Evolutionary conservation across 106 monocot genomes (phyloP).

Genomic region (Acorus gramineus): DNA sequence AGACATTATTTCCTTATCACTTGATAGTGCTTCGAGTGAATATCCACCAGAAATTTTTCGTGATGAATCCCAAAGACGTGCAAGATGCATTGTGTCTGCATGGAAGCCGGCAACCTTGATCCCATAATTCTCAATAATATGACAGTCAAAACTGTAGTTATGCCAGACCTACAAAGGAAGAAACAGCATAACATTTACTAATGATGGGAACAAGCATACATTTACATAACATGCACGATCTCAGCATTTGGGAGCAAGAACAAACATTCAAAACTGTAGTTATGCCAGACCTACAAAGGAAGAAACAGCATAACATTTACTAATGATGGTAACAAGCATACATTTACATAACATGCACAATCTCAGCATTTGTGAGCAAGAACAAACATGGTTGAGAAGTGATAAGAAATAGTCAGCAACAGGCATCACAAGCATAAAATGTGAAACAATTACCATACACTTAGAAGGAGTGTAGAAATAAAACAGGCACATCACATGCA

Average conservation of each 20-base stretch:
- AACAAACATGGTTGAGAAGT: too few species aligned
- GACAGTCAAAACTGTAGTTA: slow-evolving; percentile 97
- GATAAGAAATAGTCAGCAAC: too few species aligned
- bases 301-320: not conserved
- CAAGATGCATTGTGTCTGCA: slow-evolving; percentile 99
- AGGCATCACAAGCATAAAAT: too few species aligned
- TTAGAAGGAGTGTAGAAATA: too few species aligned
- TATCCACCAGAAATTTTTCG: slow-evolving; percentile 79
- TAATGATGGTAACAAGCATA: too few species aligned
- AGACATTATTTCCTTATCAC: slow-evolving; percentile 50
- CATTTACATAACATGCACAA: too few species aligned
- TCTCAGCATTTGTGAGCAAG: too few species aligned
- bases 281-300: slow-evolving; percentile 91
- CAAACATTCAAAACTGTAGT: slow-evolving; percentile 78
- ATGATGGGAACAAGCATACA: too few species aligned
- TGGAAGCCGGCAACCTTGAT: slow-evolving; percentile 89
- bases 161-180: slow-evolving; percentile 82
- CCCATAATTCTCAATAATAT: slow-evolving; percentile 73
- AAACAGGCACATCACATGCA: too few species aligned
- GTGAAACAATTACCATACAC: too few species aligned
- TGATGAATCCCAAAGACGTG: slow-evolving; percentile 93
- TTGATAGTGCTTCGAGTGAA: slow-evolving; percentile 92
- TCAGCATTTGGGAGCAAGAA: too few species aligned
- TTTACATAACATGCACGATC: too few species aligned
- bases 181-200: not conserved